Base-by-base conservation (phyloP, 73 alveolate genomes). In the Paramecium caudatum region DNA sequence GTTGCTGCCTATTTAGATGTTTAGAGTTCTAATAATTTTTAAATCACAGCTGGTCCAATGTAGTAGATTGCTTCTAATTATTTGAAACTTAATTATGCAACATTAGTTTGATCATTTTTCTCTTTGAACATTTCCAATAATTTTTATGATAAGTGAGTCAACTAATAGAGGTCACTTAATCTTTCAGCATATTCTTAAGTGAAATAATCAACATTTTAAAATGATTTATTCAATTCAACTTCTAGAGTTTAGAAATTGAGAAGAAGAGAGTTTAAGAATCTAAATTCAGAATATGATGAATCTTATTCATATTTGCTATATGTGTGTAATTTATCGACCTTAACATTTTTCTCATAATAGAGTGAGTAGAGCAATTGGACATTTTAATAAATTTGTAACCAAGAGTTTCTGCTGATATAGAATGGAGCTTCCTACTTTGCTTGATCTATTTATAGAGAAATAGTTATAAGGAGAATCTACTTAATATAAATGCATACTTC, bases 111-210 rank as follows among this genome's bases (percentile, higher is more conserved):
- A n/a, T 68, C 84, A 32, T 68, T 34, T 25, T 68, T 68, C n/a
- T 25, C 1, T 68, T 68, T 37, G n/a, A 68, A 43, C 37, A 68
- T 32, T 68, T 68, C 47, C 8, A 68, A 68, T 1, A 68, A 33
- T 16, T 68, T 68, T 68, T 68, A 12, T 5, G 84, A 68, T 68
- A 68, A 34, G 19, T 68, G 84, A 10, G 50, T 32, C 19, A 68
- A 68, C 34, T 68, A 37, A 68, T 68, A 68, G 8, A 34, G 9
- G 34, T 68, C 84, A 68, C 84, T 68, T 17, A 68, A 43, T 68
- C 84, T 68, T 68, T 68, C 84, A 68, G 84, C 84, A 68, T 68
- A 68, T 68, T 68, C 84, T 13, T 68, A 68, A 0, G 50, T 33
- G 8, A 25, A 68, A 16, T 34, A 68, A 8, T 68, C 84, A 0